These are phyloP conservation scores for Marasmius sp. DNA, from an alignment of 1,284 basidiomycete genomes.

Conservation along the genomic window DNA sequence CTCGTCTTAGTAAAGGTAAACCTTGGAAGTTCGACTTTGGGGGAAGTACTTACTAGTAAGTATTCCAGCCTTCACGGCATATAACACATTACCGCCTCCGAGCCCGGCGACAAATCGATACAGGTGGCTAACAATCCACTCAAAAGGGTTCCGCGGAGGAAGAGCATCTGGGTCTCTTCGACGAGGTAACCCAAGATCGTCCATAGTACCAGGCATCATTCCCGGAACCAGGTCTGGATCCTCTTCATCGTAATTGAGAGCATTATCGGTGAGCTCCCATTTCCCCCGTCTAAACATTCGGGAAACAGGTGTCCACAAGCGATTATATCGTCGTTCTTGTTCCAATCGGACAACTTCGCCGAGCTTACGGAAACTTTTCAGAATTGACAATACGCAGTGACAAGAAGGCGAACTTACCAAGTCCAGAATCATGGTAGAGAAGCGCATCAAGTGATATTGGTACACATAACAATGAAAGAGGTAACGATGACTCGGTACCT, in stretches of 20 bases:
- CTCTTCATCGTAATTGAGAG: slow-evolving; percentile 51
- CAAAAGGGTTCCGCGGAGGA: slow-evolving; percentile 60
- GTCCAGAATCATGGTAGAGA: slow-evolving; percentile 43
- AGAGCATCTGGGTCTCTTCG: slow-evolving; percentile 75
- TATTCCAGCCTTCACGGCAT: slow-evolving; percentile 77
- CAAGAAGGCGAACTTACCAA: slow-evolving; percentile 36
- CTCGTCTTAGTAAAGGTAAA: neutral
- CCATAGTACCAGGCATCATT: slow-evolving; percentile 37
- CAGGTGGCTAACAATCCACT: slow-evolving; percentile 47
- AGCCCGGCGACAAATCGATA: slow-evolving; percentile 42
- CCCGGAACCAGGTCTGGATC: slow-evolving; percentile 66
- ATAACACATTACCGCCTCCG: slow-evolving; percentile 63
- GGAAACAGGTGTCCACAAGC: slow-evolving; percentile 70
- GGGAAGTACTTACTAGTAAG: slow-evolving; percentile 47
- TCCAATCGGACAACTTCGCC: slow-evolving; percentile 59
- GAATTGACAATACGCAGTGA: too few relatives aligned
- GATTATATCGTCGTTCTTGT: slow-evolving; percentile 43
- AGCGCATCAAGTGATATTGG: slow-evolving; percentile 68
- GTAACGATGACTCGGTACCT: slow-evolving; percentile 58
- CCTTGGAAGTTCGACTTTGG: neutral
- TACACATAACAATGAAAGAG: slow-evolving; percentile 74
- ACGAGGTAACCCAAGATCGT: slow-evolving; percentile 55
- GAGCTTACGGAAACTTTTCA: slow-evolving; percentile 34
- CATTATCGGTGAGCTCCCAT: slow-evolving; percentile 46
- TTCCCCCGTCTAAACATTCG: slow-evolving; percentile 43